phyloP scores from a whole-genome alignment of 202 grass and related monocot species.

The Panicum virgatum region DNA sequence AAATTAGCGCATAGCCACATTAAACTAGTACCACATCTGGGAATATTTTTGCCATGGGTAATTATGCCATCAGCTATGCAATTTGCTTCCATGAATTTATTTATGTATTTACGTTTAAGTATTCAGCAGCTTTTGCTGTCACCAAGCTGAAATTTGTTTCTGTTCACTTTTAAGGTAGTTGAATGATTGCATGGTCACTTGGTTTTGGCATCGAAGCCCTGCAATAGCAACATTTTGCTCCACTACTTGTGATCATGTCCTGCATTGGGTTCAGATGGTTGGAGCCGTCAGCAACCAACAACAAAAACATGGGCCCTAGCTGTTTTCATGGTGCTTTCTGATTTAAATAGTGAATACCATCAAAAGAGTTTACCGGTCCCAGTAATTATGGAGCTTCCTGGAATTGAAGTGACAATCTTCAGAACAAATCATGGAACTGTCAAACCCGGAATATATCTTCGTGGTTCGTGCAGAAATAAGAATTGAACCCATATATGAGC shows the following conservation, averaged over 20 bases:
- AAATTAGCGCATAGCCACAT: background rate
- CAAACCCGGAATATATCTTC: slow-evolving; percentile 28
- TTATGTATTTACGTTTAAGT: slow-evolving; percentile 9
- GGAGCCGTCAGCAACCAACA: background rate
- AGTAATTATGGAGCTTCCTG: slow-evolving; percentile 9
- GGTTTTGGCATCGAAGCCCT: slow-evolving; percentile 23
- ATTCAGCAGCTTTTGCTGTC: slow-evolving; percentile 16
- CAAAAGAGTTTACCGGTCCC: background rate
- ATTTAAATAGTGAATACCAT: slow-evolving; percentile 18
- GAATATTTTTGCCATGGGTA: slow-evolving; percentile 1
- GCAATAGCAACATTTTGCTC: slow-evolving; percentile 21
- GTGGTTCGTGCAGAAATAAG: slow-evolving; percentile 9
- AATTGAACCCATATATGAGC: slow-evolving; percentile 16
- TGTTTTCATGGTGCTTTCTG: slow-evolving; percentile 26
- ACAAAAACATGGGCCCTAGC: slow-evolving; percentile 1
- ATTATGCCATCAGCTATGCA: slow-evolving; percentile 5
- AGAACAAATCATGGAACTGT: slow-evolving; percentile 27
- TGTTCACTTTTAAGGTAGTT: slow-evolving; percentile 48
- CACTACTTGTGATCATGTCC: slow-evolving; percentile 19
- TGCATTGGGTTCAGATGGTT: slow-evolving; percentile 29
- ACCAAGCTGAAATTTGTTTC: slow-evolving; percentile 27
- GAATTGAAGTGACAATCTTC: slow-evolving; percentile 17
- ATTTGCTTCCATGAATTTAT: slow-evolving; percentile 14
- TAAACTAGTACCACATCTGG: background rate
- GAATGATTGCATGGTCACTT: slow-evolving; percentile 34